These are phyloP conservation scores for Ceratobasidium sp. DNA, from an alignment of 1,284 basidiomycete species.

Conservation along the genomic window DNA sequence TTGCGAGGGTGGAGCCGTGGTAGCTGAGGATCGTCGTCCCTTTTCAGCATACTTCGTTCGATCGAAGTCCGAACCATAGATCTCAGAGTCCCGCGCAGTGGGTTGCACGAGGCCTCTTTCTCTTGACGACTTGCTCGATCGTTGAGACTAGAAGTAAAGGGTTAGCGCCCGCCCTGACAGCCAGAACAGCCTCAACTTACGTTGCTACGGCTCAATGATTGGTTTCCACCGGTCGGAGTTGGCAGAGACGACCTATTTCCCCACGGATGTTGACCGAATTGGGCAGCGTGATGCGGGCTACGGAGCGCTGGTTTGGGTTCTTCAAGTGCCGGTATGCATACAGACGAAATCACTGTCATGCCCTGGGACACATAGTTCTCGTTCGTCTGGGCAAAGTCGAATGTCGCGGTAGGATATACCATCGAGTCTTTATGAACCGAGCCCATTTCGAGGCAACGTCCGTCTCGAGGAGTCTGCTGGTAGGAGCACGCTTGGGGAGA, in stretches of 20 bases:
- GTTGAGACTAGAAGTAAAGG: not conserved
- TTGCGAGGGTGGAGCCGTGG: conserved; percentile 14
- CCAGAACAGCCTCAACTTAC: conserved; percentile 20
- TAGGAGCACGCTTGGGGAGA: not conserved
- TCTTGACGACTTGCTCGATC: not conserved
- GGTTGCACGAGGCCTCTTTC: not conserved
- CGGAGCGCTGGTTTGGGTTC: conserved; percentile 24
- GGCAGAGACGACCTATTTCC: not conserved
- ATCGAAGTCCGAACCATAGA: conserved; percentile 1
- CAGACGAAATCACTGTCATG: conserved; percentile 19
- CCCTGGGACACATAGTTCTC: conserved; percentile 7
- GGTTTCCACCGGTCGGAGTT: not conserved
- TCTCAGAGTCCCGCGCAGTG: not conserved
- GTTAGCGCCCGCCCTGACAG: not conserved
- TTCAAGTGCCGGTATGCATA: conserved; percentile 29
- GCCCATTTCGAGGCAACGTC: not conserved
- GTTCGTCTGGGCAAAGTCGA: conserved; percentile 8
- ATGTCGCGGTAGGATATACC: conserved; percentile 4
- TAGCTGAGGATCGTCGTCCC: conserved; percentile 18
- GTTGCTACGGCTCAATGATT: not conserved
- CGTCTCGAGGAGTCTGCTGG: not conserved
- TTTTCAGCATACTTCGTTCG: conserved; percentile 1
- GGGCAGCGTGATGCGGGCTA: conserved; percentile 1
- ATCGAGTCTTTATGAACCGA: not conserved
- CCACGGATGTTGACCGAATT: conserved; percentile 22